Percentiles rank a stretch among this genome's conserved stretches.
Conservation (phyloP, 176 grass and related monocot genomes). For the Avena atlantica region DNA sequence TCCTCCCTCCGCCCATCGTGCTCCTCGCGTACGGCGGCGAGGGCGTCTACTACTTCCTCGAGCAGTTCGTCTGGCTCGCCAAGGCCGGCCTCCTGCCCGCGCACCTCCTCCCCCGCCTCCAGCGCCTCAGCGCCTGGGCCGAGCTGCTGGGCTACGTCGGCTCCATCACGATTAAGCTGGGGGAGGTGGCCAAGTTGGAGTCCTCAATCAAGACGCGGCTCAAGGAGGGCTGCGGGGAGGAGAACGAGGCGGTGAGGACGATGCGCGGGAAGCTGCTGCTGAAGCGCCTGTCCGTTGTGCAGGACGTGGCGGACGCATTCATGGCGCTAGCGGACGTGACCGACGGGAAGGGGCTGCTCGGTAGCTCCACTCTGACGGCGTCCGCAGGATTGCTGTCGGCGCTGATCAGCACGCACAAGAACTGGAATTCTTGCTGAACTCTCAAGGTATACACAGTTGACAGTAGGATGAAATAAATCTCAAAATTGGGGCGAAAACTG, state of each 20-base stretch:
- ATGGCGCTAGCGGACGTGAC: constrained; percentile 76
- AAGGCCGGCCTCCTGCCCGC: constrained; percentile 66
- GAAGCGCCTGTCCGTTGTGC: constrained; percentile 67
- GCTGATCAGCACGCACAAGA: constrained; percentile 72
- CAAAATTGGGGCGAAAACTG: constrained; percentile 1
- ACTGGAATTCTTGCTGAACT: constrained; percentile 70
- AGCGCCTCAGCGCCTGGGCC: constrained; percentile 61
- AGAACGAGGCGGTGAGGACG: constrained; percentile 44
- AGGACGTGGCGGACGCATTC: constrained; percentile 72
- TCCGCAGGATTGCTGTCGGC: constrained; percentile 67
- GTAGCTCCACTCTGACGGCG: constrained; percentile 59
- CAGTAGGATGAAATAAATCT: constrained; percentile 44
- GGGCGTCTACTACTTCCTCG: constrained; percentile 76
- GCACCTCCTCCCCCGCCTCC: constrained; percentile 57
- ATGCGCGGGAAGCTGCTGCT: constrained; percentile 59
- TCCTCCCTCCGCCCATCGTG: constrained; percentile 34
- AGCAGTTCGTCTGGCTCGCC: constrained; percentile 71
- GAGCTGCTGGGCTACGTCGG: constrained; percentile 68
- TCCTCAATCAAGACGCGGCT: constrained; percentile 43
- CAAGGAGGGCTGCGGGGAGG: constrained; percentile 33
- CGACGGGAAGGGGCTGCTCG: constrained; percentile 49
- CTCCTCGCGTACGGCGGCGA: constrained; percentile 67
- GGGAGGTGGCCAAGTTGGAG: constrained; percentile 59
- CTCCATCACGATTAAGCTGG: constrained; percentile 59
- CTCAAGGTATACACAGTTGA: constrained; percentile 38